Evolutionary conservation across 257 asterid genomes (phyloP).

Genomic region (Mitragyna speciosa): DNA sequence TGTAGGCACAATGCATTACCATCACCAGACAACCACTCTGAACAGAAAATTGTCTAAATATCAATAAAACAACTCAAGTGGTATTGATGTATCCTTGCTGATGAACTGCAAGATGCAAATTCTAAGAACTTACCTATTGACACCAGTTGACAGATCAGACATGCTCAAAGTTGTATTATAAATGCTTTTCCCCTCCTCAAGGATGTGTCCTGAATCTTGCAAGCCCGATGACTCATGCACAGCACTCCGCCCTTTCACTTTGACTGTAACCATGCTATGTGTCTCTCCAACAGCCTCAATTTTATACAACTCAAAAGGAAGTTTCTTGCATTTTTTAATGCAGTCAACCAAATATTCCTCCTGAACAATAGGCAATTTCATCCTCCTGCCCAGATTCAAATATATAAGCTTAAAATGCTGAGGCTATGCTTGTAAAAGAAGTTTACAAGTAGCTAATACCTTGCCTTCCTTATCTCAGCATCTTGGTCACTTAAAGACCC

Average conservation of each 20-base stretch:
- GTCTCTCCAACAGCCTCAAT: slow-evolving; percentile 57
- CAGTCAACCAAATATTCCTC: slow-evolving; percentile 84
- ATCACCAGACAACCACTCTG: neutral
- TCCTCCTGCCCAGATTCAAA: slow-evolving; percentile 59
- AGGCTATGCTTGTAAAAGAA: slow-evolving; percentile 14
- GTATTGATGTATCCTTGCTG: neutral
- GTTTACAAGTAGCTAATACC: slow-evolving; percentile 47
- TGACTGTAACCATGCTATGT: slow-evolving; percentile 65
- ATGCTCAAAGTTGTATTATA: slow-evolving; percentile 86
- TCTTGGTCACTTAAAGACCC: slow-evolving; percentile 45
- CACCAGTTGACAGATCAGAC: slow-evolving; percentile 90
- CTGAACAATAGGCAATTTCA: slow-evolving; percentile 80
- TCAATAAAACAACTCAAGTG: neutral
- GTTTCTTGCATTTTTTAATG: slow-evolving; percentile 65
- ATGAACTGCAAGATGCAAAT: slow-evolving; percentile 5
- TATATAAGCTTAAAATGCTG: slow-evolving; percentile 11
- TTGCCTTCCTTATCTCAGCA: slow-evolving; percentile 81
- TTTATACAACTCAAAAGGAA: slow-evolving; percentile 71
- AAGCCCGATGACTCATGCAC: slow-evolving; percentile 91
- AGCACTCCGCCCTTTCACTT: slow-evolving; percentile 93
- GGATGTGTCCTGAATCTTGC: slow-evolving; percentile 93
- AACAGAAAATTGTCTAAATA: neutral
- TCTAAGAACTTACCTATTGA: slow-evolving; percentile 62
- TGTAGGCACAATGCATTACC: neutral
- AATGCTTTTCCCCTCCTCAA: slow-evolving; percentile 77